These are phyloP conservation scores for Dactylellina cionopaga DNA, from an alignment of 2,329 filamentous ascomycete species.

Conservation along the genomic window DNA sequence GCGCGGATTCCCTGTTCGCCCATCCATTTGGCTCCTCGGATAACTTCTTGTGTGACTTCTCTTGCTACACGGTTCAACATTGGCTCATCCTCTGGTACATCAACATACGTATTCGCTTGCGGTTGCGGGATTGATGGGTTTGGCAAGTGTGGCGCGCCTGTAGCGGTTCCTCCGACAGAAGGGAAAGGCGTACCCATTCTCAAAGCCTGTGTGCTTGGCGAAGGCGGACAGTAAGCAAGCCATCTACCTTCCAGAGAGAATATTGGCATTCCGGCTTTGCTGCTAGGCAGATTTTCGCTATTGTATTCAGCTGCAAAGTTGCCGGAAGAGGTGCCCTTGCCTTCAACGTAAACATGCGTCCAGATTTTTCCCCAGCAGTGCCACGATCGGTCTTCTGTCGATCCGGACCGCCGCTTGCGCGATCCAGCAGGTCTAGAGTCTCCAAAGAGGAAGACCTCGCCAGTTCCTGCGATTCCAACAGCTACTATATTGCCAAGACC, in stretches of 20 bases:
- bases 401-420: conserved; percentile 49
- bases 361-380: conserved; percentile 87
- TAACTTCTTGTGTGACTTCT: conserved; percentile 80
- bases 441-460: conserved; percentile 56
- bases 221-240: conserved; percentile 79
- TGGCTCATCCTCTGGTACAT: conserved; percentile 76
- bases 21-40: conserved; percentile 78
- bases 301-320: conserved; percentile 38
- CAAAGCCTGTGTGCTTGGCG: conserved; percentile 60
- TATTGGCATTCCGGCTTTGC: conserved; percentile 70
- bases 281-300: conserved; percentile 58
- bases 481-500: conserved; percentile 54
- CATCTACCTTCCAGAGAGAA: conserved; percentile 76
- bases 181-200: conserved; percentile 70
- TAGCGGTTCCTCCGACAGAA: conserved; percentile 73
- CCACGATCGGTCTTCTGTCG: conserved; percentile 60
- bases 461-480: conserved; percentile 56
- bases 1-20: conserved; percentile 79
- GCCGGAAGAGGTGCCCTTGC: conserved; percentile 64
- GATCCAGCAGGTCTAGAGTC: conserved; percentile 28
- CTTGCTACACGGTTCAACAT: conserved; percentile 80
- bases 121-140: conserved; percentile 74
- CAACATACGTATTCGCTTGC: conserved; percentile 72
- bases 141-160: conserved; percentile 68
- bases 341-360: conserved; percentile 79